A percentile compares a stretch with the other conserved stretches of the same genome.
phyloP scores from a whole-genome alignment of 768 basidiomycete species.

The Suillus hirtellus region DNA sequence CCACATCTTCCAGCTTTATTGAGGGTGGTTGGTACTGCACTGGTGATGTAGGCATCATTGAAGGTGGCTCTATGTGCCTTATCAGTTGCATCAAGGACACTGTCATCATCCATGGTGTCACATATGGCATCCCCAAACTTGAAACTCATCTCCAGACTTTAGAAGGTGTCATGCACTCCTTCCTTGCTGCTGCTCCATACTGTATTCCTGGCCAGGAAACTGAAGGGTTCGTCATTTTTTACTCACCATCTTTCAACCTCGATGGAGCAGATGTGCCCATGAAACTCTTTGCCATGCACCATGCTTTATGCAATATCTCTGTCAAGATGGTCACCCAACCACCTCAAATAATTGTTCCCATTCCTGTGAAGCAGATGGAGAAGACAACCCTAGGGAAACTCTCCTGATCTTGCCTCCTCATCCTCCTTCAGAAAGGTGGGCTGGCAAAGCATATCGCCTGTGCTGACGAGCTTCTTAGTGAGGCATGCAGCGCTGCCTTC shows the following conservation, averaged over 20 bases:
- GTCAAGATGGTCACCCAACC: conserved; percentile 35
- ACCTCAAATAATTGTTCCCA: conserved; percentile 40
- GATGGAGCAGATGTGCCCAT: conserved; percentile 24
- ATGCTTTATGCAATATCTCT: conserved; percentile 30
- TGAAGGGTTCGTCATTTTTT: conserved; percentile 43
- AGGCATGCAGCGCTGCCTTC: conserved; percentile 26
- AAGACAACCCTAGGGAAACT: conserved; percentile 47
- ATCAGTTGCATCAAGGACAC: conserved; percentile 41
- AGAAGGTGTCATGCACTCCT: conserved; percentile 34
- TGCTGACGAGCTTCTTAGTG: conserved; percentile 27
- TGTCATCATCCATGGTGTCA: conserved; percentile 41
- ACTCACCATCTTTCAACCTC: conserved; percentile 29
- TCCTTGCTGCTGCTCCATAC: conserved; percentile 37
- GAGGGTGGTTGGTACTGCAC: conserved; percentile 58
- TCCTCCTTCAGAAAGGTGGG: conserved; percentile 37
- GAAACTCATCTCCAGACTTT: conserved; percentile 40
- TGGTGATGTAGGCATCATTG: conserved; percentile 50
- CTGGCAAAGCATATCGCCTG: conserved; percentile 31
- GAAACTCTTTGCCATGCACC: conserved; percentile 27
- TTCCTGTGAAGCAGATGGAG: conserved; percentile 39
- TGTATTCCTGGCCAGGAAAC: conserved; percentile 39
- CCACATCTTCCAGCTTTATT: conserved; percentile 48
- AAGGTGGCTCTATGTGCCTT: conserved; percentile 35
- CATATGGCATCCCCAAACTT: conserved; percentile 36
- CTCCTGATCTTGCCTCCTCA: conserved; percentile 39